Evolutionary conservation across 805 yeast species (phyloP).

Genomic region (Wickerhamomyces alni): DNA sequence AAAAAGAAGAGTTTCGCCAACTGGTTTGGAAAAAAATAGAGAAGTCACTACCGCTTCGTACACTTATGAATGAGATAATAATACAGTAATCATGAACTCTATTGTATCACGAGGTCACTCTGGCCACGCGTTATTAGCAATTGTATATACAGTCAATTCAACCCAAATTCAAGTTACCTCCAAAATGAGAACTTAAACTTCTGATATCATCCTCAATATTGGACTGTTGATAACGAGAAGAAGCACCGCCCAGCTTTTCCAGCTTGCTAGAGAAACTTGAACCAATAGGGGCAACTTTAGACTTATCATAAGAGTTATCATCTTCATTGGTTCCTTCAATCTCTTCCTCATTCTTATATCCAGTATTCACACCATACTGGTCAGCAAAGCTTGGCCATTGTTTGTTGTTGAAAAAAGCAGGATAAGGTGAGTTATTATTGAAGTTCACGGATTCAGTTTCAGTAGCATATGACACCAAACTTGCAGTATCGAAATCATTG

Average conservation of each 20-base stretch:
- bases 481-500: constrained; percentile 31
- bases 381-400: constrained; percentile 23
- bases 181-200: constrained; percentile 11
- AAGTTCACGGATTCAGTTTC: constrained; percentile 17
- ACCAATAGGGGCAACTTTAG: constrained; percentile 17
- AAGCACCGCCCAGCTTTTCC: constrained; percentile 22
- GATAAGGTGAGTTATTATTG: constrained; percentile 8
- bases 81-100: too few species aligned
- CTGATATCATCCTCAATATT: constrained; percentile 17
- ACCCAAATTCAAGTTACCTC: constrained; percentile 4
- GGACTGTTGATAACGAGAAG: constrained; percentile 13
- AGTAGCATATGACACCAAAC: constrained; percentile 31
- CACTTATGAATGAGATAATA: too few species aligned
- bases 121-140: too few species aligned
- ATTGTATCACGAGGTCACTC: too few species aligned
- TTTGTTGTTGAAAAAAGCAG: constrained; percentile 15
- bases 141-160: too few species aligned
- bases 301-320: constrained; percentile 13
- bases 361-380: constrained; percentile 7
- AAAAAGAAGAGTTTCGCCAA: constrained; percentile 1
- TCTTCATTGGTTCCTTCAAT: neutral
- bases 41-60: too few species aligned
- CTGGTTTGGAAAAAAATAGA: constrained; percentile 1
- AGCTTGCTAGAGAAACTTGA: constrained; percentile 32
- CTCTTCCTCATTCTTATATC: constrained; percentile 1